Conservation (phyloP, 495 filamentous ascomycete species). For the Parmelia sp. region DNA sequence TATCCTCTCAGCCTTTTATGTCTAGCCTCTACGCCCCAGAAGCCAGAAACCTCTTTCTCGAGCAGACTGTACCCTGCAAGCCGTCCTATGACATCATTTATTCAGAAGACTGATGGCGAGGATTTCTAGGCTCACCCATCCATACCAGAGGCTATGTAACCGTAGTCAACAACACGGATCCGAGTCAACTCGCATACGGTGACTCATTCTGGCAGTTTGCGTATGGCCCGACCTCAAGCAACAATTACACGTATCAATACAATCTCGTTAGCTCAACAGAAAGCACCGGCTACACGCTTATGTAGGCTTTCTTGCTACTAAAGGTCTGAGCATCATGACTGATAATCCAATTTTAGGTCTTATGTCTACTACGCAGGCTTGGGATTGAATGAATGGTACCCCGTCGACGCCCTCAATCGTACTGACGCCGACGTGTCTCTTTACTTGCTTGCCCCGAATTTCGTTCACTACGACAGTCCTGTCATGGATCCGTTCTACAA, state of each 20-base stretch:
- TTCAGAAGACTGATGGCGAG: neutral
- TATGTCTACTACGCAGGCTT: neutral
- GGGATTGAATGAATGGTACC: conserved; percentile 8
- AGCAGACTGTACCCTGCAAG: neutral
- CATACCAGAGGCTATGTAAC: conserved; percentile 8
- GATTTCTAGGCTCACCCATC: conserved; percentile 8
- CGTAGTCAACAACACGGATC: conserved; percentile 8
- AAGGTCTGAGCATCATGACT: neutral
- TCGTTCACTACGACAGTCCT: conserved; percentile 25
- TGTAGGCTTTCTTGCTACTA: conserved; percentile 11
- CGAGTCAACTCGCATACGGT: conserved; percentile 2
- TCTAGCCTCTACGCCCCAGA: neutral
- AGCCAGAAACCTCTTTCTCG: neutral
- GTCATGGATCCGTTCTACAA: conserved; percentile 28
- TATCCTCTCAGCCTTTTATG: neutral
- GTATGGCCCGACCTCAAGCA: conserved; percentile 8
- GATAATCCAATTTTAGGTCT: neutral
- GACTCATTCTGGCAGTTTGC: conserved; percentile 2
- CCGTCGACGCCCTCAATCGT: conserved; percentile 28
- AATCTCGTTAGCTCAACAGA: conserved; percentile 11
- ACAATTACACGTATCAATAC: conserved; percentile 27
- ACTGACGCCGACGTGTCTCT: conserved; percentile 34
- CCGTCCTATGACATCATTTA: neutral
- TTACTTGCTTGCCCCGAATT: conserved; percentile 30
- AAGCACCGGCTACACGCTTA: conserved; percentile 23